Percentiles rank a stretch among this genome's conserved stretches.
These are phyloP conservation scores for Pholiota conissans DNA, from an alignment of 768 basidiomycete species.

Conservation along the genomic window DNA sequence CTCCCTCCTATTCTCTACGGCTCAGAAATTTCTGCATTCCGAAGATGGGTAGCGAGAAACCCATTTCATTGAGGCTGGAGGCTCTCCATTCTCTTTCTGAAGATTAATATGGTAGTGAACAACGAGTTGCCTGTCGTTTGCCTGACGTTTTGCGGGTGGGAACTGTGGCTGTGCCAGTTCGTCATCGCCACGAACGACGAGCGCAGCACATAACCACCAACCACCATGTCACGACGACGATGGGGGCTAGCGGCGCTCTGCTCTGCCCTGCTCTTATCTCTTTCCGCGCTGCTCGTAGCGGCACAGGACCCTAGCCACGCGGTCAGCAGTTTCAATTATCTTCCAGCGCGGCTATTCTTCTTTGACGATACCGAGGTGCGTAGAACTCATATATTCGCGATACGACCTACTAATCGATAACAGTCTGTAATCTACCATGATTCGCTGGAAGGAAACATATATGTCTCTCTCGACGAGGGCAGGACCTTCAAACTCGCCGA, in stretches of 20 bases:
- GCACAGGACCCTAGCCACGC: constrained; percentile 41
- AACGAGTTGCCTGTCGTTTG: no score
- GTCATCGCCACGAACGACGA: constrained; percentile 15
- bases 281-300: constrained; percentile 17
- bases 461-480: constrained; percentile 87
- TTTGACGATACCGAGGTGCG: constrained; percentile 88
- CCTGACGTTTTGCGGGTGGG: no score
- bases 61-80: no score
- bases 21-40: no score
- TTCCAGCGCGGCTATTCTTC: constrained; percentile 81
- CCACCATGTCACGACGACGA: constrained; percentile 14
- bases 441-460: constrained; percentile 61
- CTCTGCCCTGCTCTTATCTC: constrained; percentile 13
- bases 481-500: constrained; percentile 57
- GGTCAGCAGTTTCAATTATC: constrained; percentile 61
- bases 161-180: constrained; percentile 19
- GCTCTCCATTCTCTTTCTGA: no score
- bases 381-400: not conserved
- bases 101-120: no score
- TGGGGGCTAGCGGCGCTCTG: constrained; percentile 15
- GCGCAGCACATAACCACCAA: constrained; percentile 18
- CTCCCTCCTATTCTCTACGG: no score
- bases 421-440: constrained; percentile 82
- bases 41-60: no score
- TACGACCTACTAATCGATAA: constrained; percentile 8